phyloP scores from a whole-genome alignment of 164 flowering plant species.

The grape (Vitis vinifera) region ASM3070453v1 NC_081805.1:1892001-1892500 shows the following conservation, averaged over 20 bases:
- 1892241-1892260: constrained; percentile 7
- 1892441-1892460: constrained; percentile 48
- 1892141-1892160: constrained; percentile 43
- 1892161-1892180: constrained; percentile 29
- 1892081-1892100: constrained; percentile 2
- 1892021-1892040: neutral
- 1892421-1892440: constrained; percentile 50
- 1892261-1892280: constrained; percentile 30
- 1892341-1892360: constrained; percentile 19
- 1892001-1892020: neutral
- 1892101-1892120: constrained; percentile 79
- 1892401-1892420: constrained; percentile 70
- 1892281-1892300: constrained; percentile 16
- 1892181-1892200: constrained; percentile 21
- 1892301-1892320: constrained; percentile 9
- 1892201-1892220: constrained; percentile 18
- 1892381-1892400: constrained; percentile 92
- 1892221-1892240: constrained; percentile 6
- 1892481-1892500: constrained; percentile 36
- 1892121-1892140: constrained; percentile 51
- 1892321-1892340: constrained; percentile 15
- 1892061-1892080: neutral
- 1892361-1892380: constrained; percentile 39
- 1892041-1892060: neutral
- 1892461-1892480: constrained; percentile 22